Base-by-base conservation (phyloP, 495 filamentous ascomycete species). In the Penicillium cataractarum region DNA sequence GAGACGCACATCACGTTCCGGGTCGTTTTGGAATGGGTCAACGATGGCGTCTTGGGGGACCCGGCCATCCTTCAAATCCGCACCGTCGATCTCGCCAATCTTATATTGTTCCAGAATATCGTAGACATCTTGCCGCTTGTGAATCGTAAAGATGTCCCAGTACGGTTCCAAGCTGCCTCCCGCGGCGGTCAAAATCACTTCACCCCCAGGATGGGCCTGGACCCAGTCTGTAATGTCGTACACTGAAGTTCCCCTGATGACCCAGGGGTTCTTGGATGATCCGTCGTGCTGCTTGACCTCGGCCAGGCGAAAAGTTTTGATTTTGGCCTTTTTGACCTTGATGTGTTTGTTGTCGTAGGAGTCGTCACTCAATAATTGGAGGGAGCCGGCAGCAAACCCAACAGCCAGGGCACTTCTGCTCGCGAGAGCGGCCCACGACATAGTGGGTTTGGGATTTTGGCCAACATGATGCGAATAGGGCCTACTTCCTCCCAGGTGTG, bases 221-320 rank as follows among this genome's bases (percentile, higher is more conserved):
- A 58, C 21, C 55, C 55, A 58, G 17, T 58, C 55, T 22, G 55
- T 58, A 49, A 58, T 58, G 55, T 58, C 55, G 31, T 58, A 58
- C 6, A 58, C 55, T 4, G 24, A 27, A 15, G 40, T 58, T 22
- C 55, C 55, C 21, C 40, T 49, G 21, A 58, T 58, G 9, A 58
- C 40, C 55, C 55, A 58, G 15, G 55, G 55, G 8, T 42, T 39
- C 26, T 57, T 26, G 32, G 54, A 57, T 27, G 54, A 39, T 29
- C 33, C 37, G 26, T 42, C 54, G 35, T 57, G 54, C 17, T 57
- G 54, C 19, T 26, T 42, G 6, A 57, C 35, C 26, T 57, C 54
- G 17, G 54, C 54, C 35, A 57, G 24, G 13, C 54, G 54, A 12
- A 57, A 57, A 0, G 49, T 51, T 31, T 31, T 51, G 49, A 51